phyloP scores from a whole-genome alignment of 2,329 filamentous ascomycete genomes.

The Zarea fungicola region DNA sequence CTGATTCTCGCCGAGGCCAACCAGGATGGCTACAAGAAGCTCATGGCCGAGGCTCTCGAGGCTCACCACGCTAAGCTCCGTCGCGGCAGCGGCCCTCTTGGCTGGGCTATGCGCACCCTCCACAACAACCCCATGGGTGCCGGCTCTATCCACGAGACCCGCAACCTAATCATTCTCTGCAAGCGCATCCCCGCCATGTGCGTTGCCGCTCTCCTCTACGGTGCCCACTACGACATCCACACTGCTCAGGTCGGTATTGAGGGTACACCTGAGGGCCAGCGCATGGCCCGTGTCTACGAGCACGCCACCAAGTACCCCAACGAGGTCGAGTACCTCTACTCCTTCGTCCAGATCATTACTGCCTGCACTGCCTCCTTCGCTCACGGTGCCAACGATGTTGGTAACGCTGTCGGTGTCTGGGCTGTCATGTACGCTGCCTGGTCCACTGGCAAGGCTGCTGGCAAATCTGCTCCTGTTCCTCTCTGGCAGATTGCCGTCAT shows the following conservation, averaged over 20 bases:
- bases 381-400: conserved; percentile 73
- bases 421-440: conserved; percentile 65
- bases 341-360: conserved; percentile 61
- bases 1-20: conserved; percentile 42
- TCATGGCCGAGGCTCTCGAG: conserved; percentile 51
- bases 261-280: conserved; percentile 67
- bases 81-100: conserved; percentile 61
- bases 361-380: conserved; percentile 70
- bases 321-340: conserved; percentile 65
- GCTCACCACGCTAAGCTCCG: conserved; percentile 59
- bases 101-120: conserved; percentile 76
- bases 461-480: conserved; percentile 60
- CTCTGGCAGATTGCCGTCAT: conserved; percentile 73
- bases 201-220: conserved; percentile 61
- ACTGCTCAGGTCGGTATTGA: conserved; percentile 63
- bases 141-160: conserved; percentile 67
- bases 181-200: conserved; percentile 67
- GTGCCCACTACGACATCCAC: conserved; percentile 78
- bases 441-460: conserved; percentile 55
- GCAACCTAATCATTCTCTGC: conserved; percentile 59
- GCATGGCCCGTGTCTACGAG: conserved; percentile 65
- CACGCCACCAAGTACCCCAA: conserved; percentile 62
- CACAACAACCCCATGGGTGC: conserved; percentile 67
- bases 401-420: conserved; percentile 65
- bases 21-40: conserved; percentile 54